A percentile compares a stretch with the other conserved stretches of the same genome.
Conservation (phyloP, 176 grass and related monocot species). For the Avena eriantha region DNA sequence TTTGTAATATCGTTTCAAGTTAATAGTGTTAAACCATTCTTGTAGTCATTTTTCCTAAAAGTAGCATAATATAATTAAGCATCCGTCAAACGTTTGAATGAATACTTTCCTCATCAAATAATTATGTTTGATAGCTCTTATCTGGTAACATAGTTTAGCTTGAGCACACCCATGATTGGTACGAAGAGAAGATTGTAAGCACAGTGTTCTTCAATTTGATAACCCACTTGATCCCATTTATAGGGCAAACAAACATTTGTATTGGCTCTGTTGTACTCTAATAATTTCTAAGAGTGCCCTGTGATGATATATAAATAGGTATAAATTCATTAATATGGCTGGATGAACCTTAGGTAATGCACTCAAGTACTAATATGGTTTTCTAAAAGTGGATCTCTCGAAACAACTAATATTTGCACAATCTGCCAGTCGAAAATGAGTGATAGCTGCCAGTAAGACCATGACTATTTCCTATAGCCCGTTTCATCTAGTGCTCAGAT, state of each 20-base stretch:
- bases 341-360: background rate
- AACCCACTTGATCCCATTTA: background rate
- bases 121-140: background rate
- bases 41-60: slow-evolving; percentile 3
- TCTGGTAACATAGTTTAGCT: background rate
- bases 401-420: background rate
- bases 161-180: slow-evolving; percentile 12
- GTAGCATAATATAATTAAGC: background rate
- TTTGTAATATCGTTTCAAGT: background rate
- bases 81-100: background rate
- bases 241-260: background rate
- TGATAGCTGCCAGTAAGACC: background rate
- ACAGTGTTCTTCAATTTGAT: slow-evolving; percentile 13
- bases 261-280: background rate
- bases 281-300: background rate
- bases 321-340: no score
- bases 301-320: background rate
- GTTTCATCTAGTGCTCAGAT: background rate
- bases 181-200: slow-evolving; percentile 5
- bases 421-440: background rate
- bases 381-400: background rate
- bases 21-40: background rate
- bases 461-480: background rate
- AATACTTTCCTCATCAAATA: slow-evolving; percentile 30
- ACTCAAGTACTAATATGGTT: background rate